A percentile compares a stretch with the other conserved stretches of the same genome.
These are phyloP conservation scores for Candida odintsovae DNA, from an alignment of 805 yeast genomes.

Conservation along the genomic window DNA sequence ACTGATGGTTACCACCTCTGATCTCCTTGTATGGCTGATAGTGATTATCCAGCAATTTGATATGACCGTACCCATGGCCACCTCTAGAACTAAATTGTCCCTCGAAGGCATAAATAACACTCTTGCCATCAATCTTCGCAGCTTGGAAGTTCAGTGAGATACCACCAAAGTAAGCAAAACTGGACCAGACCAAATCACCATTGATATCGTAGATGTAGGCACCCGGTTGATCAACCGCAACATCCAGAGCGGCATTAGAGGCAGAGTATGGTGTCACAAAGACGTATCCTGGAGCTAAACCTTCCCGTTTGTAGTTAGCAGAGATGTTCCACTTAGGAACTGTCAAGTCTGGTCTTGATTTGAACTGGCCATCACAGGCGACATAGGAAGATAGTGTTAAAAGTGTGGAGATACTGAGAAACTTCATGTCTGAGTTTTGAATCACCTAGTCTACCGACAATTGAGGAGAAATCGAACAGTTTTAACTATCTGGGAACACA, in stretches of 20 bases:
- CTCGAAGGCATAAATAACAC: slow-evolving; percentile 29
- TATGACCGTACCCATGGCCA: slow-evolving; percentile 25
- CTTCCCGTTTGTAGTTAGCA: slow-evolving; percentile 20
- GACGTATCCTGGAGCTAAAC: slow-evolving; percentile 22
- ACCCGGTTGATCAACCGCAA: slow-evolving; percentile 29
- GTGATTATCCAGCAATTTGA: slow-evolving; percentile 26
- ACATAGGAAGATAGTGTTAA: slow-evolving; percentile 1
- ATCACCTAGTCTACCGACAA: too few relatives aligned
- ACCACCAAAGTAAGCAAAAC: slow-evolving; percentile 28
- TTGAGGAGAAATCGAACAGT: too few relatives aligned
- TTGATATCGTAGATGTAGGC: slow-evolving; percentile 29
- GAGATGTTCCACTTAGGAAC: slow-evolving; percentile 31
- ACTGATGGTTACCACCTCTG: slow-evolving; percentile 30
- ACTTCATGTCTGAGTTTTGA: neutral
- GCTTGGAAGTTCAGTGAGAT: slow-evolving; percentile 29
- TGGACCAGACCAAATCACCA: slow-evolving; percentile 36
- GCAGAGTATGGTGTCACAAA: slow-evolving; percentile 31
- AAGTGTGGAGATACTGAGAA: neutral
- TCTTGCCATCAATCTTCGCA: slow-evolving; percentile 23
- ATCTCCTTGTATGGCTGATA: slow-evolving; percentile 28
- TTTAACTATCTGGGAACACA: too few relatives aligned
- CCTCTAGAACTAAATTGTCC: slow-evolving; percentile 28
- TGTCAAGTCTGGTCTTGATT: slow-evolving; percentile 31
- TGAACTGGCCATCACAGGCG: slow-evolving; percentile 28
- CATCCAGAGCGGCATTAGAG: slow-evolving; percentile 9